A percentile compares a stretch with the other conserved stretches of the same genome.
Evolutionary conservation across 164 flowering plant genomes (phyloP).

Genomic region (Cinnamomum micranthum): DNA sequence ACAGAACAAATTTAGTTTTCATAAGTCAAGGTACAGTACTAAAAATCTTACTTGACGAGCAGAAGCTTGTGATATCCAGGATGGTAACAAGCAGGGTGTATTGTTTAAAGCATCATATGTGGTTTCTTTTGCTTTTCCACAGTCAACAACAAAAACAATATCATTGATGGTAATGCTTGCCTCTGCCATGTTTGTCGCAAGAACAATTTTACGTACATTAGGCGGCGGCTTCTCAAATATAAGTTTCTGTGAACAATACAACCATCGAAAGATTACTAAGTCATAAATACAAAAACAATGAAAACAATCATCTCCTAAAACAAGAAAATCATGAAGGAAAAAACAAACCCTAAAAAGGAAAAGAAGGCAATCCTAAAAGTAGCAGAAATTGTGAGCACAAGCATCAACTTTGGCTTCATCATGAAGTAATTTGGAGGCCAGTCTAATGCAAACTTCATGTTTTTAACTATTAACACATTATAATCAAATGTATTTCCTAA

Average conservation of each 20-base stretch:
- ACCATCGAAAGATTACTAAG: conserved; percentile 1
- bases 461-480: no score
- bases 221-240: conserved; percentile 91
- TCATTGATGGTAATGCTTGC: conserved; percentile 99
- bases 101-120: conserved; percentile 99
- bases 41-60: conserved; percentile 79
- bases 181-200: conserved; percentile 99
- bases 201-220: conserved; percentile 87
- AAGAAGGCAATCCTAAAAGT: no score
- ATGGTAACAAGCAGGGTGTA: conserved; percentile 94
- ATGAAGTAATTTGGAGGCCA: no score
- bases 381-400: no score
- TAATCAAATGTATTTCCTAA: no score
- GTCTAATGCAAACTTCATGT: no score
- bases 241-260: conserved; percentile 58
- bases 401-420: no score
- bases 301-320: not conserved
- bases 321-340: not conserved
- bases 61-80: conserved; percentile 99
- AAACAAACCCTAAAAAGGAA: no score
- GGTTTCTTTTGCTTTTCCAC: conserved; percentile 99
- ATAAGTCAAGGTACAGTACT: not conserved
- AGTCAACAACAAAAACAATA: conserved; percentile 92
- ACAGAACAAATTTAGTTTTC: no score
- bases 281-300: not conserved